A percentile compares a stretch with the other conserved stretches of the same genome.
These are phyloP conservation scores for Elsinoe fawcettii DNA, from an alignment of 2,329 filamentous ascomycete genomes.

Conservation along the genomic window DNA sequence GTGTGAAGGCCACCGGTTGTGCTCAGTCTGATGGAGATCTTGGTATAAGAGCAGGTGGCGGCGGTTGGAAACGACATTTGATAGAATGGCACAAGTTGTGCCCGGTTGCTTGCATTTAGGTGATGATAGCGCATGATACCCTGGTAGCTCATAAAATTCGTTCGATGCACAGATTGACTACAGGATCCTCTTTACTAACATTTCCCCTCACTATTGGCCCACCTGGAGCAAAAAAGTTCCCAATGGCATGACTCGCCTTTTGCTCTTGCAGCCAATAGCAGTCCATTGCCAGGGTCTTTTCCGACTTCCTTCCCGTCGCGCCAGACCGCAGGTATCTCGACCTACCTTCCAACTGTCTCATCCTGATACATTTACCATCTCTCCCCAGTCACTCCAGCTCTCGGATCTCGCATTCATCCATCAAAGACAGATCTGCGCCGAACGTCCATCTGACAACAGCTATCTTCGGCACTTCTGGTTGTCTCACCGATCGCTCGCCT, in stretches of 20 bases:
- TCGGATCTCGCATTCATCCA: constrained; percentile 3
- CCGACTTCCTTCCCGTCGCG: constrained; percentile 13
- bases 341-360: constrained; percentile 13
- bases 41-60: neutral
- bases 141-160: neutral
- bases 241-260: neutral
- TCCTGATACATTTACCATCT: constrained; percentile 3
- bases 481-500: constrained; percentile 9
- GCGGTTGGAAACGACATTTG: neutral
- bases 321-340: constrained; percentile 10
- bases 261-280: neutral
- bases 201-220: neutral
- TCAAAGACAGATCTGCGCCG: neutral
- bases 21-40: neutral
- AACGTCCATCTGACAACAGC: neutral
- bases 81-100: neutral
- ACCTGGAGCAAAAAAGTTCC: neutral
- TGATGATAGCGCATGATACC: constrained; percentile 4
- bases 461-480: neutral
- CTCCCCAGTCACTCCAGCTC: neutral
- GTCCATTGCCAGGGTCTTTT: constrained; percentile 8
- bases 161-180: neutral
- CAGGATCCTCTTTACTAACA: neutral
- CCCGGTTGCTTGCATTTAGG: neutral
- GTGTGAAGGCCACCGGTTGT: neutral